Evolutionary conservation across 225 moss, liverwort and hornwort genomes (phyloP).

Genomic region (Bryoerythrophyllum caledonicum): DNA sequence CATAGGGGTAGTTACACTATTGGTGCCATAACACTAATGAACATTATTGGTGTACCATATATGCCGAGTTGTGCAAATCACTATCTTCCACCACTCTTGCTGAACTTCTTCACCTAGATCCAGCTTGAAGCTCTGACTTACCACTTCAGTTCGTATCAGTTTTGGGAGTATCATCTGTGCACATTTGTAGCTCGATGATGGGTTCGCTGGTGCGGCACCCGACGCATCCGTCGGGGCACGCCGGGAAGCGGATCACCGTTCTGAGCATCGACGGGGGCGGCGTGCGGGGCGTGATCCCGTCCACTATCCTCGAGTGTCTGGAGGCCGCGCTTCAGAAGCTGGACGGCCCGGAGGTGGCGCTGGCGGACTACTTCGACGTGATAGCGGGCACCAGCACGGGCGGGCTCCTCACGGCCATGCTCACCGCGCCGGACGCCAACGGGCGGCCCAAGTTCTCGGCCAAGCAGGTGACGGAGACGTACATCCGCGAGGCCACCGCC

Average conservation of each 20-base stretch:
- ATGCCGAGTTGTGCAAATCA: too few relatives aligned
- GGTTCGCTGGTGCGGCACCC: neutral
- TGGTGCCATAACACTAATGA: too few relatives aligned
- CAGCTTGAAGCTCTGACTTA: neutral
- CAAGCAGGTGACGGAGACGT: constrained; percentile 5
- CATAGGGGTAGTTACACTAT: too few relatives aligned
- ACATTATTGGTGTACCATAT: too few relatives aligned
- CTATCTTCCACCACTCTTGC: too few relatives aligned
- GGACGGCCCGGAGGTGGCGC: constrained; percentile 29
- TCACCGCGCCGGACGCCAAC: constrained; percentile 27
- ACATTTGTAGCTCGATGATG: too few relatives aligned
- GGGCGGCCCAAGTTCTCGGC: constrained; percentile 42
- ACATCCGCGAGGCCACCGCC: constrained; percentile 17
- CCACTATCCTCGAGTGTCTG: constrained; percentile 43
- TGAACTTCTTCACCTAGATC: too few relatives aligned
- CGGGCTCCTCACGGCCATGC: constrained; percentile 48
- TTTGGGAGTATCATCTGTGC: too few relatives aligned
- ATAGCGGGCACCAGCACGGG: constrained; percentile 56
- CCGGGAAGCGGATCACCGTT: constrained; percentile 44
- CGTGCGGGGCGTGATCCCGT: constrained; percentile 52
- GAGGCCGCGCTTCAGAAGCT: constrained; percentile 26
- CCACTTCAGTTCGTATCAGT: neutral
- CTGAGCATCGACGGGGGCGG: constrained; percentile 54
- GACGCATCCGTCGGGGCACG: constrained; percentile 11
- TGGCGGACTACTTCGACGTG: constrained; percentile 52